A percentile compares a stretch with the other conserved stretches of the same genome.
Evolutionary conservation across 1,284 basidiomycete genomes (phyloP).

Genomic region (Cryptococcus jaspeensis): DNA sequence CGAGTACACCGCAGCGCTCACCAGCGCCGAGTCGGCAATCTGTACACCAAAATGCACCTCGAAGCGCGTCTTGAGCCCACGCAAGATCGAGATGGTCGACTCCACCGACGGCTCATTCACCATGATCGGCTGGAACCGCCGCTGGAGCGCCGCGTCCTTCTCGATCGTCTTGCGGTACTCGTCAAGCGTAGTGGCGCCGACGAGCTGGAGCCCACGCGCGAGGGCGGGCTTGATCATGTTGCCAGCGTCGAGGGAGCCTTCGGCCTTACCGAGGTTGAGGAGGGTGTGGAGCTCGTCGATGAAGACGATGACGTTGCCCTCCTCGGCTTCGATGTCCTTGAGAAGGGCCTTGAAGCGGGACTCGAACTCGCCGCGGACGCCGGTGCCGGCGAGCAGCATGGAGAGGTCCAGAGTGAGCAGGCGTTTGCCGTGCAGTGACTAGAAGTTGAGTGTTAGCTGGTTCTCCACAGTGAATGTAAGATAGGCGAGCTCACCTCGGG

Average conservation of each 20-base stretch:
- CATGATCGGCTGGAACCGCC: constrained; percentile 82
- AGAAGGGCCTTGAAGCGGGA: constrained; percentile 86
- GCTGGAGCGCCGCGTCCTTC: constrained; percentile 86
- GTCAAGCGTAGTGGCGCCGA: constrained; percentile 84
- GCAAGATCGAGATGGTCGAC: constrained; percentile 82
- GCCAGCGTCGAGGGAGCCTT: constrained; percentile 86
- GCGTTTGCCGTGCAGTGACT: constrained; percentile 78
- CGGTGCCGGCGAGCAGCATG: constrained; percentile 79
- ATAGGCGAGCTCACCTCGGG: constrained; percentile 74
- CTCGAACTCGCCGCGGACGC: constrained; percentile 86
- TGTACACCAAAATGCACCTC: constrained; percentile 89
- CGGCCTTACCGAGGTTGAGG: constrained; percentile 77
- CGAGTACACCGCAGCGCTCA: constrained; percentile 77
- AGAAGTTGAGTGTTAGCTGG: not conserved
- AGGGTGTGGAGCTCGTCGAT: constrained; percentile 77
- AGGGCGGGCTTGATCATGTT: constrained; percentile 64
- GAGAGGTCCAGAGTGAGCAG: constrained; percentile 79
- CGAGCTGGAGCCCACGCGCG: constrained; percentile 77
- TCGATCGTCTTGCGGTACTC: constrained; percentile 90
- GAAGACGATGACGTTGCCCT: constrained; percentile 68
- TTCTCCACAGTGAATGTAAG: not conserved
- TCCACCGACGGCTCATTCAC: constrained; percentile 86
- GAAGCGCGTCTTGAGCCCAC: constrained; percentile 78
- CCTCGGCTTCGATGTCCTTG: constrained; percentile 81
- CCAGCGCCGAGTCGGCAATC: constrained; percentile 80